Evolutionary conservation across 2,329 filamentous ascomycete genomes (phyloP).

Genomic region (Cladobotryum mycophilum): DNA sequence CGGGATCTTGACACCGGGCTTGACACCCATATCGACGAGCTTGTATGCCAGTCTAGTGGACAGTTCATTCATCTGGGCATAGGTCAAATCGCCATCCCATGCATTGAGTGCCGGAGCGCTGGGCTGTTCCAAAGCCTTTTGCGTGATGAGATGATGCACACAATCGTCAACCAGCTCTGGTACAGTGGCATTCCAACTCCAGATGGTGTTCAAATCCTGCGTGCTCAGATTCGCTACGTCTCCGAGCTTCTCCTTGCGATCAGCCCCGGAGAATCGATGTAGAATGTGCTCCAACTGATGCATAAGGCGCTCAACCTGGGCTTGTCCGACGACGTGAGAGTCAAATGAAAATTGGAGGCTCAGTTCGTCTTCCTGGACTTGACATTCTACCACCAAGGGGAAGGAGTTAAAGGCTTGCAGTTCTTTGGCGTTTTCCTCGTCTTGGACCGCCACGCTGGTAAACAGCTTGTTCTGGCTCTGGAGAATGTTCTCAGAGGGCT

Average conservation of each 20-base stretch:
- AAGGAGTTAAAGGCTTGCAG: too few species aligned
- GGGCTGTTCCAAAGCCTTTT: neutral
- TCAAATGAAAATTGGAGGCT: too few species aligned
- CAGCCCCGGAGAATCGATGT: too few species aligned
- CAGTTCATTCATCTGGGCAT: conserved; percentile 2
- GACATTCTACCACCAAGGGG: too few species aligned
- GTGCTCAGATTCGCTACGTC: neutral
- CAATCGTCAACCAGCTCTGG: neutral
- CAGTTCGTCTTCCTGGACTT: too few species aligned
- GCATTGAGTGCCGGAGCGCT: conserved; percentile 2
- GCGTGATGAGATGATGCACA: neutral
- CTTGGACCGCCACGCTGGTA: conserved; percentile 12
- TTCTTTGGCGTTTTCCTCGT: neutral
- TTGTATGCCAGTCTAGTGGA: conserved; percentile 4
- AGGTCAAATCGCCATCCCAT: conserved; percentile 9
- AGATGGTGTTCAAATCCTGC: neutral
- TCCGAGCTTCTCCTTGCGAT: too few species aligned
- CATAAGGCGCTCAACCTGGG: too few species aligned
- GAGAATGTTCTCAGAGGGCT: too few species aligned
- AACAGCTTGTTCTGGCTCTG: too few species aligned
- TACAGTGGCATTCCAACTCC: neutral
- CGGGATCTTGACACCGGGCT: neutral
- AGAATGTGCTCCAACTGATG: too few species aligned
- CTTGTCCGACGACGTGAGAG: too few species aligned
- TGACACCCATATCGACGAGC: conserved; percentile 1